Evolutionary conservation across 805 yeast species (phyloP).

Genomic region (Zygoascus flipseniorum): DNA sequence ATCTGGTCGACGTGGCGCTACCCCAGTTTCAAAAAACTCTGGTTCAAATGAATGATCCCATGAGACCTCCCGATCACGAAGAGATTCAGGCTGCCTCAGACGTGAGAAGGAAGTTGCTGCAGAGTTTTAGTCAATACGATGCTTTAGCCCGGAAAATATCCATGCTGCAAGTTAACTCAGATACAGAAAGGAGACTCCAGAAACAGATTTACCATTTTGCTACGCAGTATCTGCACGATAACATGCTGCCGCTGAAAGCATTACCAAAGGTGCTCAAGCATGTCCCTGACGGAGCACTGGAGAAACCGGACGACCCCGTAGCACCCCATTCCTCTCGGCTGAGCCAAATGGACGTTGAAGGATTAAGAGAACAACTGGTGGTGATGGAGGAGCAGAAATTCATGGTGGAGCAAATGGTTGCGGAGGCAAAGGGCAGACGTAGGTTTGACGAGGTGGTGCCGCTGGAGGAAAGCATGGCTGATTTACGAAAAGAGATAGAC

Average conservation of each 20-base stretch:
- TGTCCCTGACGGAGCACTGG: slow-evolving; percentile 6
- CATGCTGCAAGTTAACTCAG: slow-evolving; percentile 27
- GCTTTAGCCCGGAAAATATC: slow-evolving; percentile 38
- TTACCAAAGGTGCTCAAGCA: slow-evolving; percentile 40
- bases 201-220: slow-evolving; percentile 50
- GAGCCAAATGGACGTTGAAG: slow-evolving; percentile 31
- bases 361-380: slow-evolving; percentile 60
- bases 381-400: slow-evolving; percentile 80
- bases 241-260: slow-evolving; percentile 54
- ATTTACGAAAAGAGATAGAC: slow-evolving; percentile 39
- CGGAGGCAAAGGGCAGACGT: slow-evolving; percentile 53
- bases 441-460: slow-evolving; percentile 69
- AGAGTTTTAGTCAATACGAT: slow-evolving; percentile 45
- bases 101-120: slow-evolving; percentile 38
- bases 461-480: slow-evolving; percentile 48
- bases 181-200: slow-evolving; percentile 40
- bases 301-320: slow-evolving; percentile 17
- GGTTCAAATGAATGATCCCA: slow-evolving; percentile 28
- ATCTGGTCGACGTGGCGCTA: slow-evolving; percentile 31
- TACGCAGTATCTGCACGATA: slow-evolving; percentile 54
- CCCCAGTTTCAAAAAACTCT: slow-evolving; percentile 39
- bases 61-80: slow-evolving; percentile 23
- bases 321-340: not conserved
- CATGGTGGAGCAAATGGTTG: slow-evolving; percentile 57
- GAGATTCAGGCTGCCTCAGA: slow-evolving; percentile 32